Conservation (phyloP, 2,329 filamentous ascomycete genomes). For the Arthrobotrys sinensis region DNA sequence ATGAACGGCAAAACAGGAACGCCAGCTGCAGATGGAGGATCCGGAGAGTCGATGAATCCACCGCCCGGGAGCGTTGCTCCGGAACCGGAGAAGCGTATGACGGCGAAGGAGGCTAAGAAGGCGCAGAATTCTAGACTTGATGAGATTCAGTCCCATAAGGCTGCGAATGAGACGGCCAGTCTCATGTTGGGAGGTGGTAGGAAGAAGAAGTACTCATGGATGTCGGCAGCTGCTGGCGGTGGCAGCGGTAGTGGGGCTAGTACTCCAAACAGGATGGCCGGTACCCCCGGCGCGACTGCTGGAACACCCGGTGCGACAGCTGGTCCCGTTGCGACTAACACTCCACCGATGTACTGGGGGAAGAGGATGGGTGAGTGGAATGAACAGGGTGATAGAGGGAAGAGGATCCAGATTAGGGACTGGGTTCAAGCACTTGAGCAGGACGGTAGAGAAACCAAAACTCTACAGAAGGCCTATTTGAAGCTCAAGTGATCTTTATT, state of each 20-base stretch:
- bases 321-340: constrained; percentile 37
- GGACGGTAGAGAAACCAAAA: constrained; percentile 63
- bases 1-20: constrained; percentile 54
- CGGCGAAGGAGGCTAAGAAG: constrained; percentile 64
- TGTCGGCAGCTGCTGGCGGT: constrained; percentile 60
- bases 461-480: constrained; percentile 63
- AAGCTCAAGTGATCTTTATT: constrained; percentile 62
- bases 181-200: constrained; percentile 65
- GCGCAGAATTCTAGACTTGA: constrained; percentile 63
- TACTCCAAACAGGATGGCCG: constrained; percentile 40
- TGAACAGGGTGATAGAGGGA: constrained; percentile 64
- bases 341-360: constrained; percentile 62
- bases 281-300: constrained; percentile 19
- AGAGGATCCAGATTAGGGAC: constrained; percentile 64
- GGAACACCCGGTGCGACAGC: constrained; percentile 48
- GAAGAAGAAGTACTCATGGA: constrained; percentile 65
- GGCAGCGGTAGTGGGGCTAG: constrained; percentile 60
- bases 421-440: constrained; percentile 64
- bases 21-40: constrained; percentile 36
- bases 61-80: constrained; percentile 43
- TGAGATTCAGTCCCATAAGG: constrained; percentile 64
- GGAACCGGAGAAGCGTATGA: constrained; percentile 62
- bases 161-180: constrained; percentile 64
- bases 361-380: constrained; percentile 64
- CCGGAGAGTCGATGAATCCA: constrained; percentile 34